Evolutionary conservation across 345 rosid genomes (phyloP).

Genomic region (Populus simonii): DNA sequence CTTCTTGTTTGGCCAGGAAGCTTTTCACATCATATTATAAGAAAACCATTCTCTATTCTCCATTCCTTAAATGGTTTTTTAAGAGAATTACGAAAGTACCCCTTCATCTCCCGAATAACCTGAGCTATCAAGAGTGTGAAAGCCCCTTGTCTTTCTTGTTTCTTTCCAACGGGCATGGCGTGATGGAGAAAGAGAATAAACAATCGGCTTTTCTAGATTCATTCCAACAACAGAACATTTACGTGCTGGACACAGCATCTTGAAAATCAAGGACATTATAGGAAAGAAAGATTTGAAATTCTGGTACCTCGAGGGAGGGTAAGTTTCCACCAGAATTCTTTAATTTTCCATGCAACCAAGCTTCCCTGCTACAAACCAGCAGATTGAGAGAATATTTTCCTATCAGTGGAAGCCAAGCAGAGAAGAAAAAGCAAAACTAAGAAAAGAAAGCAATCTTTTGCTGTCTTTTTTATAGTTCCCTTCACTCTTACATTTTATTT

Average conservation of each 20-base stretch:
- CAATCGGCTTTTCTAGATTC: slow-evolving; percentile 14
- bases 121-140: slow-evolving; percentile 30
- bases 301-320: slow-evolving; percentile 70
- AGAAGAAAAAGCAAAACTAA: slow-evolving; percentile 25
- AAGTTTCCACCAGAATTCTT: slow-evolving; percentile 59
- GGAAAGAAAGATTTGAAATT: slow-evolving; percentile 13
- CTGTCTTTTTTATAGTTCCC: slow-evolving; percentile 32
- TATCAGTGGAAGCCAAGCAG: slow-evolving; percentile 61
- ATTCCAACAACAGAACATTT: slow-evolving; percentile 14
- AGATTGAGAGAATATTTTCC: slow-evolving; percentile 40
- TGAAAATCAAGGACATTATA: slow-evolving; percentile 12
- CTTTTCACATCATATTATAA: background rate
- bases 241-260: background rate
- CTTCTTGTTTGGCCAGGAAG: background rate
- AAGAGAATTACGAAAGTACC: slow-evolving; percentile 28
- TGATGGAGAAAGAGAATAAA: slow-evolving; percentile 13
- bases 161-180: slow-evolving; percentile 27
- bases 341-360: slow-evolving; percentile 82
- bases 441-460: slow-evolving; percentile 41
- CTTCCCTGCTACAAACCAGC: slow-evolving; percentile 68
- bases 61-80: background rate
- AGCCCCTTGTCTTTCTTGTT: slow-evolving; percentile 29
- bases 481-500: slow-evolving; percentile 27
- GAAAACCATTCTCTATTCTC: background rate
- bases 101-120: slow-evolving; percentile 30